Evolutionary conservation across 2,329 filamentous ascomycete genomes (phyloP), one percentile per base, ranked within the genome.

Genomic region (Diplodia scrobiculata): DNA sequence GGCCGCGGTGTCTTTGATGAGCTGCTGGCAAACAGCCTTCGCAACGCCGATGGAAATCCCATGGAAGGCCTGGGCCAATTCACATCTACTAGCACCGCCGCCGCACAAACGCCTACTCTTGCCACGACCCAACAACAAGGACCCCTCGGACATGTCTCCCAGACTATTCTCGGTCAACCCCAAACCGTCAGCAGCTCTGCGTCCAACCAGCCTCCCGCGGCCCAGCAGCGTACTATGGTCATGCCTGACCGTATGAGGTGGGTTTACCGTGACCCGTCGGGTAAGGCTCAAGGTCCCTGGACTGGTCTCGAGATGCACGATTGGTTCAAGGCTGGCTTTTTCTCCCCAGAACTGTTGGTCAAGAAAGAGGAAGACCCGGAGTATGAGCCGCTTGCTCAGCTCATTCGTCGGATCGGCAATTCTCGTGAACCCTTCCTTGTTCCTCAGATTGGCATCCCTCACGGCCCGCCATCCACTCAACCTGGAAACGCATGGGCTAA

Each of bases 241-340:
- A 98, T 99, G 95, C 95, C 95, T 1, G 95, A 99, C 77, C 86
- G 96, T 14, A 99, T 99, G 92, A 86, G 94, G 72, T 99, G 95
- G 95, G 94, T 97, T 19, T 99, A 99, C 75, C 88, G 96, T 63
- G 95, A 99, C 75, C 95, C 95, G 5, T 91, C 96, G 75, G 92
- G 92, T 25, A 90, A 91, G 68, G 89, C 92, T 5, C 95, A 99
- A 75, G 95, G 95, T 0, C 95, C 95, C 0, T 99, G 95, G 79
- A 97, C 92, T 47, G 95, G 95, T 1, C 81, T 99, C 59, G 95
- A 99, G 78, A 99, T 99, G 95, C 96, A 99, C 71, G 96, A 99
- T 73, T 99, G 95, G 95, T 99, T 98, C 80, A 98, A 98, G 77
- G 94, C 93, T 45, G 93, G 94, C 53, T 99, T 98, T 80, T 99